Conservation (phyloP, 176 grass and related monocot species). For the Raddia distichophylla region DNA sequence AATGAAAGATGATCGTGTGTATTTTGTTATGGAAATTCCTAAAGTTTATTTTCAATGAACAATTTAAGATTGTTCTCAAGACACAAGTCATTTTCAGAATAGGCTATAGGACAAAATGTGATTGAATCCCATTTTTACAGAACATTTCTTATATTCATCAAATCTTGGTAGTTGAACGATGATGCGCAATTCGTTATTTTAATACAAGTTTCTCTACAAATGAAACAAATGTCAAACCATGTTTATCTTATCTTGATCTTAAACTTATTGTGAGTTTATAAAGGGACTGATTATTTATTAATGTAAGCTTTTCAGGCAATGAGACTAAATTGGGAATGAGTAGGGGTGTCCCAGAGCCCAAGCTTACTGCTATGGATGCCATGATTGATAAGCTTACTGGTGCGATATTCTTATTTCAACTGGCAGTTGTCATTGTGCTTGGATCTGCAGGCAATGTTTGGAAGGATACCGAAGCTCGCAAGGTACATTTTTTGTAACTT, state of each 20-base stretch:
- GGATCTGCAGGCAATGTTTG: constrained; percentile 94
- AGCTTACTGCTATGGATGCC: constrained; percentile 93
- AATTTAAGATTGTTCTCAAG: neutral
- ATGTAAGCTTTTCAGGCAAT: constrained; percentile 67
- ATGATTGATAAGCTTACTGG: constrained; percentile 99
- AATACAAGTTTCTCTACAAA: neutral
- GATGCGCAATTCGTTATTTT: neutral
- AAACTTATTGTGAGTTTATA: neutral
- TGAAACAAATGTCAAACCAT: constrained; percentile 10
- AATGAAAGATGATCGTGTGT: neutral
- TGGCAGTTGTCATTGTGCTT: constrained; percentile 87
- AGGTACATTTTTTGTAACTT: constrained; percentile 58
- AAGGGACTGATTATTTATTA: constrained; percentile 26
- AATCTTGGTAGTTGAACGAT: neutral
- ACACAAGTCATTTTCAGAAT: neutral
- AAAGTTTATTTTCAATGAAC: neutral
- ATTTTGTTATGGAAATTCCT: neutral
- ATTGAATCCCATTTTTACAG: neutral
- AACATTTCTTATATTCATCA: neutral
- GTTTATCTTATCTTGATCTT: constrained; percentile 23
- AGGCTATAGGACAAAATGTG: neutral
- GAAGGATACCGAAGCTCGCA: constrained; percentile 93
- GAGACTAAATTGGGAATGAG: constrained; percentile 99
- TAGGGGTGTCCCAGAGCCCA: constrained; percentile 88
- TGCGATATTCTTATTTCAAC: constrained; percentile 99